These are phyloP conservation scores for Kokia cookei DNA, from an alignment of 441 rosid genomes.

Conservation along the genomic window DNA sequence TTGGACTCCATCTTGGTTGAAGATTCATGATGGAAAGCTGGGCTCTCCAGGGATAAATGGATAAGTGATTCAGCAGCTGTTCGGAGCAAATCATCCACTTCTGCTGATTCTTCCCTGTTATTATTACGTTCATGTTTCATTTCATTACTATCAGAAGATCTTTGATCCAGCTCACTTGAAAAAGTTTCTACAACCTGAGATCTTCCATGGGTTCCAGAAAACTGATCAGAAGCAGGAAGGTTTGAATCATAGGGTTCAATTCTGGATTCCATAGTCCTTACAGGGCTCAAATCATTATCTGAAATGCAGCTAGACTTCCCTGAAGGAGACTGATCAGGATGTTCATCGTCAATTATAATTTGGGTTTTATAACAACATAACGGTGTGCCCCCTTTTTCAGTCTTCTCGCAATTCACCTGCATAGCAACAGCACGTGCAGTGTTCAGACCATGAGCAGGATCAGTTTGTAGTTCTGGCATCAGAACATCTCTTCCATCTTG, in stretches of 20 bases:
- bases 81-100: constrained; percentile 29
- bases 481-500: constrained; percentile 15
- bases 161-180: constrained; percentile 17
- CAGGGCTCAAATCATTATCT: constrained; percentile 34
- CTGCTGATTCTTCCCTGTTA: constrained; percentile 19
- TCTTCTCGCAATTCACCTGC: constrained; percentile 28
- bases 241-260: constrained; percentile 11
- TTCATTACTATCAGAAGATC: constrained; percentile 14
- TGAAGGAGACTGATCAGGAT: constrained; percentile 37
- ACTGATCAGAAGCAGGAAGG: constrained; percentile 9
- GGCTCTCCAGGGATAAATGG: constrained; percentile 24
- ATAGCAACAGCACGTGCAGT: constrained; percentile 9
- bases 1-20: constrained; percentile 18
- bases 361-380: constrained; percentile 26
- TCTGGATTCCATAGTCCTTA: constrained; percentile 17
- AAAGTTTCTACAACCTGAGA: constrained; percentile 15
- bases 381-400: constrained; percentile 28
- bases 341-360: constrained; percentile 21
- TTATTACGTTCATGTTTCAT: constrained; percentile 2
- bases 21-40: constrained; percentile 24
- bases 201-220: constrained; percentile 17
- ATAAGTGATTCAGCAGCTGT: constrained; percentile 65
- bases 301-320: constrained; percentile 45
- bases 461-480: constrained; percentile 8
- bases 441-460: constrained; percentile 1